These are phyloP conservation scores for Annulohypoxylon maeteangense DNA, from an alignment of 495 filamentous ascomycete genomes.

Conservation along the genomic window DNA sequence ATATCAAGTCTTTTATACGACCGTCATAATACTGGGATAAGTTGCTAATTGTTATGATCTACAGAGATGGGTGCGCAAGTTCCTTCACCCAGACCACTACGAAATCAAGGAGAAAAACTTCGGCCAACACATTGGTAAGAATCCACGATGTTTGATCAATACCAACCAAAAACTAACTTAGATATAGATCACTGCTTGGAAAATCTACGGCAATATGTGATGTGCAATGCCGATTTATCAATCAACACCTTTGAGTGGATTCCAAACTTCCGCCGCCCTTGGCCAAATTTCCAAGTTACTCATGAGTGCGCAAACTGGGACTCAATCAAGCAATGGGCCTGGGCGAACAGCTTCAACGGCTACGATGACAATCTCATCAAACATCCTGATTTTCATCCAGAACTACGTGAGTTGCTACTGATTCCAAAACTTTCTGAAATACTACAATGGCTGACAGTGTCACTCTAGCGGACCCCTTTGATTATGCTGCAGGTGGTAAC, in stretches of 20 bases:
- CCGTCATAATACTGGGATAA: not conserved
- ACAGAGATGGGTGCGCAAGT: slow-evolving; percentile 1
- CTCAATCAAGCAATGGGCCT: not conserved
- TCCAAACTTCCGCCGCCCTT: not conserved
- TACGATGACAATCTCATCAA: not conserved
- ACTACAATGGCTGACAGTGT: not conserved
- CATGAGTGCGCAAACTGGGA: slow-evolving; percentile 1
- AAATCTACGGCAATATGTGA: slow-evolving; percentile 1
- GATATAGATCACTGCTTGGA: not conserved
- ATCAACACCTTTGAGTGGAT: not conserved
- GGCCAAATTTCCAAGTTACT: not conserved
- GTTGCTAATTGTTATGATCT: not conserved
- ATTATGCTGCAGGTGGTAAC: not conserved
- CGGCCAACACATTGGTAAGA: not conserved
- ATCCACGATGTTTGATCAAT: not conserved
- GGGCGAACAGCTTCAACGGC: not conserved
- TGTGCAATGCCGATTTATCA: not conserved
- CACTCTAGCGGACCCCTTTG: not conserved
- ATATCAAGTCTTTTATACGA: not conserved
- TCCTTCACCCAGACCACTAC: not conserved
- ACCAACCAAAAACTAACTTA: not conserved
- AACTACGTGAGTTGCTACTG: not conserved
- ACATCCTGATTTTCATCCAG: not conserved
- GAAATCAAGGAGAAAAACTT: not conserved
- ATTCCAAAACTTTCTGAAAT: not conserved